These are phyloP conservation scores for Acanthamoeba lenticulata DNA, from an alignment of 208 protist species.

Conservation along the genomic window DNA sequence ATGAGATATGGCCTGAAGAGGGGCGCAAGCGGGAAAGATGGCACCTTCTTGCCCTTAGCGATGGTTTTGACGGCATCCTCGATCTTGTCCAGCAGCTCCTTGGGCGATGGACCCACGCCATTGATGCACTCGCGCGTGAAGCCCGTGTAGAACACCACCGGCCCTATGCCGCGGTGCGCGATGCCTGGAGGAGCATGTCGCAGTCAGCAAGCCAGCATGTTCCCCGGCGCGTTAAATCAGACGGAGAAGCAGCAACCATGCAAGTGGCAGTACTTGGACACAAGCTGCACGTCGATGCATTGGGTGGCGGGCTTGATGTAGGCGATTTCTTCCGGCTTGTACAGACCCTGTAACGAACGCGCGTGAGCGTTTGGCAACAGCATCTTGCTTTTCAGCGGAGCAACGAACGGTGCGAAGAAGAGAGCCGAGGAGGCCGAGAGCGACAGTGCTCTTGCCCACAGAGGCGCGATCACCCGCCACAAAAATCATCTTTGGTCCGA, in stretches of 20 bases:
- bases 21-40: not conserved
- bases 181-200: too few relatives aligned
- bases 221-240: too few relatives aligned
- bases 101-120: not conserved
- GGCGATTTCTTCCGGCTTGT: conserved; percentile 9
- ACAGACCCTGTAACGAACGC: not conserved
- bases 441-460: conserved; percentile 42
- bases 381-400: too few relatives aligned
- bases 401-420: not conserved
- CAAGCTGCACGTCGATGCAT: conserved; percentile 34
- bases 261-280: not conserved
- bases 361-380: too few relatives aligned
- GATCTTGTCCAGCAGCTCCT: conserved; percentile 15
- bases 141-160: conserved; percentile 40
- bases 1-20: not conserved
- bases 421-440: not conserved
- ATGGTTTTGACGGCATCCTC: conserved; percentile 2
- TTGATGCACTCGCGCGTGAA: conserved; percentile 55
- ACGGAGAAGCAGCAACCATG: not conserved
- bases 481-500: not conserved
- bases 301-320: conserved; percentile 53
- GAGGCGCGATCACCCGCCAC: not conserved
- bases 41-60: conserved; percentile 24
- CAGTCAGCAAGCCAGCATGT: too few relatives aligned
- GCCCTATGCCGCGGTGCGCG: not conserved